Base-by-base conservation (phyloP, 805 yeast species). In the Saturnispora silvae region DNA sequence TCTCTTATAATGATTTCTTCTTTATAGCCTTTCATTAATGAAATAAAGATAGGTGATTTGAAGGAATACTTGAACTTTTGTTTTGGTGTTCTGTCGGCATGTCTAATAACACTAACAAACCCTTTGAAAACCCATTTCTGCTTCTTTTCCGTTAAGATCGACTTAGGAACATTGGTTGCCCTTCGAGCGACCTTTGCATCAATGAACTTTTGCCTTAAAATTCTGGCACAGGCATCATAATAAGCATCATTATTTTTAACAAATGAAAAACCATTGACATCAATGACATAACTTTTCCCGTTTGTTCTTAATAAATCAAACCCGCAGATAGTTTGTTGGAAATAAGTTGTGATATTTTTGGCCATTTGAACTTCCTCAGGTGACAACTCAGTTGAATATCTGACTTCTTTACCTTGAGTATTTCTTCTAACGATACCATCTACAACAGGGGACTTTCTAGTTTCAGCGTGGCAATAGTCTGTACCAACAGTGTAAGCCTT, bases 41-140 rank as follows among this genome's bases (percentile, higher is more conserved):
- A 83, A 31, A 86, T 76, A 53, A 92, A 92, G 9, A 84, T 68
- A 5, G 85, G 87, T 2, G 94, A 79, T 46, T 80, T 78, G 65
- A 92, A 92, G 1, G 96, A 86, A 60, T 85, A 94, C 56, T 92
- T 92, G 64, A 92, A 84, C 57, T 92, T 92, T 62, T 92, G 98
- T 57, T 92, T 92, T 13, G 99, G 99, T 0, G 99, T 92, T 56
- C 99, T 74, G 56, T 92, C 99, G 6, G 97, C 99, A 59, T 92
- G 99, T 49, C 99, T 75, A 38, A 92, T 80, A 20, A 89, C 94
- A 14, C 81, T 70, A 9, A 92, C 95, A 61, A 83, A 64, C 14
- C 96, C 96, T 59, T 92, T 92, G 59, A 92, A 80, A 5, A 83
- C 84, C 99, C 99, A 92, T 60, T 89, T 89, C 55, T 89, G 96